phyloP scores from a whole-genome alignment of 2,329 filamentous ascomycete genomes.

The Alternaria novae-zelandiae region DNA sequence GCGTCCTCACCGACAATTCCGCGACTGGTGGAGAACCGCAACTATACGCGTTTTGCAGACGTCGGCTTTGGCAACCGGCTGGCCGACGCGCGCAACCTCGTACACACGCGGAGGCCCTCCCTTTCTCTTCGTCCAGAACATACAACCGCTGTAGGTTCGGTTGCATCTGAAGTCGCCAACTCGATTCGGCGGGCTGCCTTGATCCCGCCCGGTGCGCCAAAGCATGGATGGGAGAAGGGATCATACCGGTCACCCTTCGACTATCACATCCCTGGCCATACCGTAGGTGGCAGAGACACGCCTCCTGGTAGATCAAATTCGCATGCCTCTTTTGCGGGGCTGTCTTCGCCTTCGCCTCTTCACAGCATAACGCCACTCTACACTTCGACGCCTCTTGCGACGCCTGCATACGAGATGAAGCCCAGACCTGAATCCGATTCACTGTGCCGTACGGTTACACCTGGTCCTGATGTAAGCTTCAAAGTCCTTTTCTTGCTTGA shows the following conservation, averaged over 20 bases:
- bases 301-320: not conserved
- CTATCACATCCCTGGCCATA: not conserved
- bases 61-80: conserved; percentile 9
- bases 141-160: not conserved
- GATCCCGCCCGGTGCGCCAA: not conserved
- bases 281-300: not conserved
- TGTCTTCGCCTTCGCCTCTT: not conserved
- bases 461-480: conserved; percentile 1
- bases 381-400: not conserved
- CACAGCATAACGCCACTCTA: not conserved
- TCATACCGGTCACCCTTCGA: conserved; percentile 7
- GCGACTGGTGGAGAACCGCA: not conserved
- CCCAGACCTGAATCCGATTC: not conserved
- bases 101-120: conserved; percentile 2
- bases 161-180: not conserved
- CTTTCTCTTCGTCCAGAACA: not conserved
- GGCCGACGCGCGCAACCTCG: conserved; percentile 9
- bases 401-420: not conserved
- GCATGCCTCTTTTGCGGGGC: not conserved
- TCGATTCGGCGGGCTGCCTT: not conserved
- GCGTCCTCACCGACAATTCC: not conserved
- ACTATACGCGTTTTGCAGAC: not conserved
- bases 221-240: conserved; percentile 1
- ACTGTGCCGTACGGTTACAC: not conserved
- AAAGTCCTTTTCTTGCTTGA: not conserved